phyloP scores from a whole-genome alignment of 2,329 filamentous ascomycete species.

The Trichoderma citrinoviride region DNA sequence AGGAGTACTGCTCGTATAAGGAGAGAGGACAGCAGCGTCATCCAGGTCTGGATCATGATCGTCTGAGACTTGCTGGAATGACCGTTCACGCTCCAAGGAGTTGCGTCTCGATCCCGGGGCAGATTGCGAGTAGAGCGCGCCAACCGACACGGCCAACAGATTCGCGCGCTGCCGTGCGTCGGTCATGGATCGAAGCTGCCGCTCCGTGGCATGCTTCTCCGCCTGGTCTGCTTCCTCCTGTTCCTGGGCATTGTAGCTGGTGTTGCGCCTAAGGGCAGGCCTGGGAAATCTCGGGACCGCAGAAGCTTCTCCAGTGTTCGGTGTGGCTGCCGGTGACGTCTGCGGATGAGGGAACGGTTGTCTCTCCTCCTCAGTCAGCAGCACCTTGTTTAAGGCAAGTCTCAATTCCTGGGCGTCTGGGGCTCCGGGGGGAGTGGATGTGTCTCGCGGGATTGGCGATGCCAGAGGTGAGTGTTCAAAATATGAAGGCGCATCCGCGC shows the following conservation, averaged over 20 bases:
- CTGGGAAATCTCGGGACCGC: slow-evolving; percentile 30
- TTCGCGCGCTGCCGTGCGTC: slow-evolving; percentile 41
- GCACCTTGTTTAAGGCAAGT: slow-evolving; percentile 39
- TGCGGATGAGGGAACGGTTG: slow-evolving; percentile 25
- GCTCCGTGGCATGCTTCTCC: slow-evolving; percentile 38
- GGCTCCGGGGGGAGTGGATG: slow-evolving; percentile 32
- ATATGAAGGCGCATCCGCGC: not conserved
- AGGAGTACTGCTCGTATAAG: slow-evolving; percentile 6
- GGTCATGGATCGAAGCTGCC: slow-evolving; percentile 41
- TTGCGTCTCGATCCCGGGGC: slow-evolving; percentile 38
- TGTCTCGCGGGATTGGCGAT: slow-evolving; percentile 27
- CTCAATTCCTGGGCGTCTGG: slow-evolving; percentile 41
- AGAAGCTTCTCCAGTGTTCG: not conserved
- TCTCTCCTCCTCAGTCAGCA: slow-evolving; percentile 37
- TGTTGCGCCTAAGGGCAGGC: slow-evolving; percentile 43
- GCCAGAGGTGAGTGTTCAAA: slow-evolving; percentile 28
- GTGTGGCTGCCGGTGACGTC: not conserved
- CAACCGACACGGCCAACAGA: slow-evolving; percentile 41
- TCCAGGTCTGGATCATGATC: slow-evolving; percentile 24
- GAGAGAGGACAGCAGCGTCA: slow-evolving; percentile 23
- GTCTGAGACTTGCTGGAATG: slow-evolving; percentile 38
- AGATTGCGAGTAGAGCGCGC: slow-evolving; percentile 33
- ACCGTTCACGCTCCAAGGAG: slow-evolving; percentile 33
- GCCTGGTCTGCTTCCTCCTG: slow-evolving; percentile 41
- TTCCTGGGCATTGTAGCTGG: slow-evolving; percentile 44